A percentile compares a stretch with the other conserved stretches of the same genome.
phyloP scores from a whole-genome alignment of 768 basidiomycete genomes.

The Boletellus emodensis region DNA sequence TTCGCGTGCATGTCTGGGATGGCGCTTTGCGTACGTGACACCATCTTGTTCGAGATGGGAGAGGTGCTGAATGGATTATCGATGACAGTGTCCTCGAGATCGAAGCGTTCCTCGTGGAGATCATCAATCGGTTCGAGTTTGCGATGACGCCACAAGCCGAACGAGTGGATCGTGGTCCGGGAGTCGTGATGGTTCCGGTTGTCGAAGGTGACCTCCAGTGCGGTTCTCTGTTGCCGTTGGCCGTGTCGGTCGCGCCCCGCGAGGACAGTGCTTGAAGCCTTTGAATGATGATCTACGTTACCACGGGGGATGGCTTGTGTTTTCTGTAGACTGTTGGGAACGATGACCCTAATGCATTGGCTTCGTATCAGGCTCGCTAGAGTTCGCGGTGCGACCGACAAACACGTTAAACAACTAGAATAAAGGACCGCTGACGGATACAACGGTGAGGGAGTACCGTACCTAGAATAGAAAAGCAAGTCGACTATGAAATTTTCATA shows the following conservation, averaged over 20 bases:
- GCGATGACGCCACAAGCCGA: slow-evolving; percentile 27
- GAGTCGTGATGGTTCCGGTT: slow-evolving; percentile 34
- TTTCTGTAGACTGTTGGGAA: no score
- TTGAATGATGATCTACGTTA: no score
- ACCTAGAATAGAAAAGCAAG: no score
- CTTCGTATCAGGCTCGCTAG: no score
- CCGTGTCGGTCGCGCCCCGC: slow-evolving; percentile 17
- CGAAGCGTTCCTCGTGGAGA: slow-evolving; percentile 56
- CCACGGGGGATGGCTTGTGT: no score
- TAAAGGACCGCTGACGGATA: no score
- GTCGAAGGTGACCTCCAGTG: slow-evolving; percentile 30
- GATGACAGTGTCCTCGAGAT: slow-evolving; percentile 42
- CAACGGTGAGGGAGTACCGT: no score
- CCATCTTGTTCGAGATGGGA: not conserved
- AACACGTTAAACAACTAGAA: no score
- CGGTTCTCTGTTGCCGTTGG: slow-evolving; percentile 34
- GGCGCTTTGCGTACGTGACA: slow-evolving; percentile 30
- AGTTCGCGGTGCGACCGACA: no score
- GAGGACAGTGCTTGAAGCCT: not conserved
- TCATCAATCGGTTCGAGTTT: slow-evolving; percentile 53
- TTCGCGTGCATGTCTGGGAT: slow-evolving; percentile 25
- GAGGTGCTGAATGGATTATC: not conserved
- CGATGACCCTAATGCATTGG: no score
- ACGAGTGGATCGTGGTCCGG: slow-evolving; percentile 27
- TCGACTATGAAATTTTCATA: no score